phyloP scores from a whole-genome alignment of 1,284 basidiomycete species.

The Filobasidium uniguttulatum region DNA sequence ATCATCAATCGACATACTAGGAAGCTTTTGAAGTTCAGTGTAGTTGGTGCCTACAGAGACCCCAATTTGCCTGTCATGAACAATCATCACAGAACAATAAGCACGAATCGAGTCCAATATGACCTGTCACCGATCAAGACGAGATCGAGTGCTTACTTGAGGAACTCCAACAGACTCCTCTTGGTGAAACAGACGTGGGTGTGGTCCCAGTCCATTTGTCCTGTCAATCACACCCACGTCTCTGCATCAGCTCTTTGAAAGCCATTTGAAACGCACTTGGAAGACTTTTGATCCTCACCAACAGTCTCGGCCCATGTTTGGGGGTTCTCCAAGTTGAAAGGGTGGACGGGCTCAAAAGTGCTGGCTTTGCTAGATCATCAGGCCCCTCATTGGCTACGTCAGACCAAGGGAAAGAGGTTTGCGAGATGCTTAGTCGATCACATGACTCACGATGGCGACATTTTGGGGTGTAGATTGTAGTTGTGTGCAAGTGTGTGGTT shows the following conservation, averaged over 20 bases:
- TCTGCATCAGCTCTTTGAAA: neutral
- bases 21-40: conserved; percentile 32
- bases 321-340: conserved; percentile 35
- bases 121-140: neutral
- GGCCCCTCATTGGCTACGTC: too few species aligned
- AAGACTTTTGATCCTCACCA: neutral
- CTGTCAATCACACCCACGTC: conserved; percentile 14
- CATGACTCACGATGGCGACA: neutral
- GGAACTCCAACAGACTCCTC: conserved; percentile 36
- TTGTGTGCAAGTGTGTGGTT: neutral
- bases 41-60: conserved; percentile 36
- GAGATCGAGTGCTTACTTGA: conserved; percentile 23
- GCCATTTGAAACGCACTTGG: neutral
- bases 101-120: neutral
- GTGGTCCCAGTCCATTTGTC: conserved; percentile 35
- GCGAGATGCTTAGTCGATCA: too few species aligned
- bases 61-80: conserved; percentile 4
- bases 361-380: neutral
- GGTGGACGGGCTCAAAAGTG: conserved; percentile 34
- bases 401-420: too few species aligned
- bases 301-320: conserved; percentile 27
- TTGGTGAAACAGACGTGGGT: conserved; percentile 29
- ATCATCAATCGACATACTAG: conserved; percentile 1
- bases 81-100: neutral
- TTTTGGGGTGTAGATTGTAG: neutral